phyloP scores from a whole-genome alignment of 306 rosid species.

The Cyamopsis tetragonoloba region DNA sequence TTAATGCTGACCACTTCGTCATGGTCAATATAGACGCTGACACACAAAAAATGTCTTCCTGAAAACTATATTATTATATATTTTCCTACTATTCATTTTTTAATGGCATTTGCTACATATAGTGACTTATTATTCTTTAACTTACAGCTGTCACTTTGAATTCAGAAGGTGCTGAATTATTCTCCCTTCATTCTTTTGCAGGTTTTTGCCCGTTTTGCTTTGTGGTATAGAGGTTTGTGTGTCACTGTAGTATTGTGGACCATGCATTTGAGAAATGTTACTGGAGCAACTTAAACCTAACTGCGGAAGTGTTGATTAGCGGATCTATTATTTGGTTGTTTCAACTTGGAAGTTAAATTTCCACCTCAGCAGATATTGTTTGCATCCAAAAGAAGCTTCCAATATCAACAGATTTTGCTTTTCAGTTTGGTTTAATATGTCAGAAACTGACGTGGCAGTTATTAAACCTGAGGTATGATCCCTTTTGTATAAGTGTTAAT shows the following conservation, averaged over 20 bases:
- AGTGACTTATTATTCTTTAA: conserved; percentile 18
- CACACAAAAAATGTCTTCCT: neutral
- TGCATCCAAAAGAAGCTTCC: neutral
- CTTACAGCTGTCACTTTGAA: neutral
- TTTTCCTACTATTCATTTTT: neutral
- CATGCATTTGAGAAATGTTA: conserved; percentile 18
- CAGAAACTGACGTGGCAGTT: conserved; percentile 73
- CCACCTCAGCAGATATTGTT: conserved; percentile 9
- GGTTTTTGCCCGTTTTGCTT: neutral
- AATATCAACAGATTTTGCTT: conserved; percentile 6
- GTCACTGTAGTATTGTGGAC: conserved; percentile 4
- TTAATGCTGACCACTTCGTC: neutral
- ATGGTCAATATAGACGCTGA: neutral
- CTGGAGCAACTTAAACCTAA: neutral
- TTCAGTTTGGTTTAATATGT: conserved; percentile 49
- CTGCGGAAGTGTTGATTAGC: neutral
- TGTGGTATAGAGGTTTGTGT: conserved; percentile 15
- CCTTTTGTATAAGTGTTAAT: neutral
- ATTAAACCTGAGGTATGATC: conserved; percentile 76
- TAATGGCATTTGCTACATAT: neutral
- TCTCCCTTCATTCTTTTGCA: conserved; percentile 10
- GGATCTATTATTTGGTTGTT: conserved; percentile 16
- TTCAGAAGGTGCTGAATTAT: conserved; percentile 7
- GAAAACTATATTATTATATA: neutral
- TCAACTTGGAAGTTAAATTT: conserved; percentile 15